Percentiles rank a stretch among this genome's conserved stretches.
Conservation (phyloP, 768 basidiomycete species). For the Hebeloma cylindrosporum region DNA sequence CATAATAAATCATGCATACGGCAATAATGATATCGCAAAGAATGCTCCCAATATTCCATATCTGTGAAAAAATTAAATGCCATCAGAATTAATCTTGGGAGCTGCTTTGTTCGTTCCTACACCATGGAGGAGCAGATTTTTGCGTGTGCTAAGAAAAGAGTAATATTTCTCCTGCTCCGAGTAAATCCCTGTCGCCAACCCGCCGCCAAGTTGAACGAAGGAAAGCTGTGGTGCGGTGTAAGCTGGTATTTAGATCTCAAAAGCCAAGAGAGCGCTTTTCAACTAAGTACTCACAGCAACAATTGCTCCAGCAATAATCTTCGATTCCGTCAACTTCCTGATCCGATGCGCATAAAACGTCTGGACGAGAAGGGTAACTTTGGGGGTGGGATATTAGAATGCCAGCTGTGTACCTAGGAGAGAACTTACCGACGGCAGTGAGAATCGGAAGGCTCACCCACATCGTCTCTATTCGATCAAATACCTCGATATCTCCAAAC, state of each 20-base stretch:
- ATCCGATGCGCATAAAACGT: conserved; percentile 16
- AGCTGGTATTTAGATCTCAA: neutral
- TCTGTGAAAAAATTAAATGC: conserved; percentile 4
- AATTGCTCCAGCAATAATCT: conserved; percentile 3
- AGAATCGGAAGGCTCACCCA: conserved; percentile 20
- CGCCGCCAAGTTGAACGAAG: conserved; percentile 8
- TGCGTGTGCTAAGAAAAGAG: conserved; percentile 11
- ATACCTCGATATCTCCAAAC: conserved; percentile 17
- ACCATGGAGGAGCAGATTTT: conserved; percentile 4
- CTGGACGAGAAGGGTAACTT: conserved; percentile 16
- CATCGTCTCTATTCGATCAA: conserved; percentile 14
- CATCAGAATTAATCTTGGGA: neutral
- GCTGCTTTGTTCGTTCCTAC: too few species aligned
- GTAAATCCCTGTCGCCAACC: conserved; percentile 12
- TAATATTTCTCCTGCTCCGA: conserved; percentile 11
- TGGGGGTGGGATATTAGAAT: neutral
- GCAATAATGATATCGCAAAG: conserved; percentile 18
- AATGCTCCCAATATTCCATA: conserved; percentile 17
- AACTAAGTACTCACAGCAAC: conserved; percentile 8
- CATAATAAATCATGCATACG: conserved; percentile 16
- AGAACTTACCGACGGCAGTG: conserved; percentile 14
- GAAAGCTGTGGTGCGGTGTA: conserved; percentile 1
- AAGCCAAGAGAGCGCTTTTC: neutral
- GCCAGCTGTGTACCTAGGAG: neutral
- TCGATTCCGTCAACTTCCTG: conserved; percentile 3